A percentile compares a stretch with the other conserved stretches of the same genome.
Conservation (phyloP, 306 rosid genomes). For the Neltuma alba region DNA sequence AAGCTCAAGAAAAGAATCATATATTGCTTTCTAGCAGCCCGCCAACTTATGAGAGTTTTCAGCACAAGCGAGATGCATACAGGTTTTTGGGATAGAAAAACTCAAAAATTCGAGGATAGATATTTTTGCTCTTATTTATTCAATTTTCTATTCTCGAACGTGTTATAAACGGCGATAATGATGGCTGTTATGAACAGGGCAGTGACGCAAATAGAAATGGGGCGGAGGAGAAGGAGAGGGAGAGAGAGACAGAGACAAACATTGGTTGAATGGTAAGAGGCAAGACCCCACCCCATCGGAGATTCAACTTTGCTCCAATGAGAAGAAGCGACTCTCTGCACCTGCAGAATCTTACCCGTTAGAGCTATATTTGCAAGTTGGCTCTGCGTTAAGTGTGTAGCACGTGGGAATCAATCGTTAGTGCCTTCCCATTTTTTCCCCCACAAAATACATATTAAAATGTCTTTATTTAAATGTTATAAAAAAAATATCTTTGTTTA, state of each 20-base stretch:
- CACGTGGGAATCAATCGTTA: not conserved
- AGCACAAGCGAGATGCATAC: not conserved
- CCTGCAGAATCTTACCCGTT: not conserved
- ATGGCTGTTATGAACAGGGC: not conserved
- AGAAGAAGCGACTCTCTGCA: not conserved
- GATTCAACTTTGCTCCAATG: not conserved
- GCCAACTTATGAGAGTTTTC: not conserved
- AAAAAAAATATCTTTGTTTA: no score
- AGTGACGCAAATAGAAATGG: no score
- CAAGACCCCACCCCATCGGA: not conserved
- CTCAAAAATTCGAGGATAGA: not conserved
- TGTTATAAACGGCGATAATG: not conserved
- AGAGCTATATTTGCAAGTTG: not conserved
- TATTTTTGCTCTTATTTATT: no score
- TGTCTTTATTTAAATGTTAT: no score
- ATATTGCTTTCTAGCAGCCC: constrained; percentile 24
- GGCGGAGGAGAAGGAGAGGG: no score
- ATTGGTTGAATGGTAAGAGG: no score
- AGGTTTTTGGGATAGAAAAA: not conserved
- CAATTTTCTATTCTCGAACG: no score
- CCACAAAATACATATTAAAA: not conserved
- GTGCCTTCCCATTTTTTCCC: not conserved
- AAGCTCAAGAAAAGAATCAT: constrained; percentile 52
- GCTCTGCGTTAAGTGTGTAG: not conserved
- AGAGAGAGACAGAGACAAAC: no score